Evolutionary conservation across 208 protist species (phyloP).

Genomic region (Leishmania mexicana): DNA sequence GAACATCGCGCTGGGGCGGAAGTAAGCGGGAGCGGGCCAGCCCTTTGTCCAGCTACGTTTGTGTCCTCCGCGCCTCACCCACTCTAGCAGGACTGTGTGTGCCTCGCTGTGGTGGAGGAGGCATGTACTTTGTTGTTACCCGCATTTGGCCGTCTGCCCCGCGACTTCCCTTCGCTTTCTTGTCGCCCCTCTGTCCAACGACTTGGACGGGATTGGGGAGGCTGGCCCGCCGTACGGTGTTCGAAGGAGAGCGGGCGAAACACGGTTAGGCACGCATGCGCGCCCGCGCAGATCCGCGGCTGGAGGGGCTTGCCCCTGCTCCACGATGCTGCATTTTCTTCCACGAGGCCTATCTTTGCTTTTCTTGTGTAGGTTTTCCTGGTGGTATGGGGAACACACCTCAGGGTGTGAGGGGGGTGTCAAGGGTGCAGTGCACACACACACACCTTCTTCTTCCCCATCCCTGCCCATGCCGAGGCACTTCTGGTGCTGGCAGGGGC

Average conservation of each 20-base stretch:
- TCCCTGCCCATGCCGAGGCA: too few relatives aligned
- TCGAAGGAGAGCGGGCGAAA: background rate
- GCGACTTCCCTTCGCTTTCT: background rate
- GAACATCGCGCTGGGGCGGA: conserved; percentile 1
- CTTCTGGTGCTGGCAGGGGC: too few relatives aligned
- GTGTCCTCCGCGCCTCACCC: background rate
- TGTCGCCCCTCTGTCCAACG: too few relatives aligned
- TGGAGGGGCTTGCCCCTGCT: background rate
- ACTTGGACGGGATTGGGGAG: too few relatives aligned
- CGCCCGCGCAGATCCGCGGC: background rate
- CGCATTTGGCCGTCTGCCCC: background rate
- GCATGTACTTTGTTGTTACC: background rate
- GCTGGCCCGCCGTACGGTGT: too few relatives aligned
- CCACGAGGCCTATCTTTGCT: background rate
- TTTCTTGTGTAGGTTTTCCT: background rate
- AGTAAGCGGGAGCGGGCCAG: background rate
- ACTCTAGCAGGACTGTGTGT: background rate
- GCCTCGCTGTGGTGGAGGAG: background rate
- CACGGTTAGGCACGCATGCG: background rate
- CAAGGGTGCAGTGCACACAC: too few relatives aligned
- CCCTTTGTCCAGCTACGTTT: background rate
- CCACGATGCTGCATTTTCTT: background rate
- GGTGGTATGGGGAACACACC: too few relatives aligned
- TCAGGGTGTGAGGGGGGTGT: too few relatives aligned
- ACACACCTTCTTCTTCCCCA: too few relatives aligned